Base-by-base conservation (phyloP, 192 early-diverging fungal genomes). In the Phlyctochytrium bullatum region DNA sequence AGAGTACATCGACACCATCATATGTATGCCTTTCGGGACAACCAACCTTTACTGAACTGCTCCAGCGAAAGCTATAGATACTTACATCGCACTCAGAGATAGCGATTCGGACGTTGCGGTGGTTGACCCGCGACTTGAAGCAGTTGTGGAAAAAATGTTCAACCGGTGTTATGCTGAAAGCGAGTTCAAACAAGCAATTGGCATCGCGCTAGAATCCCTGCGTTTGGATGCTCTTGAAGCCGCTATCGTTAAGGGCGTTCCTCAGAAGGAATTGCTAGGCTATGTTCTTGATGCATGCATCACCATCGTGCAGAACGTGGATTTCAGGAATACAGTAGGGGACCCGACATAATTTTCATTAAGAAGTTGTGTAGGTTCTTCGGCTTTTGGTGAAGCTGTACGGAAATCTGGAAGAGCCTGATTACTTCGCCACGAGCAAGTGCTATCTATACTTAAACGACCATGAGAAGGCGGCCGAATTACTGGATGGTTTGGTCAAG, bases 71-170 rank as follows among this genome's bases (percentile, higher is more conserved):
- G 89, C 89, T 60, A 93, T 98, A 36, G 96, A 99, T 76, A 92
- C 92, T 73, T 99, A 99, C 75, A 98, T 99, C 67, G 75, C 78
- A 31, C 78, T 92, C 59, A 82, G 93, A 69, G 71, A 83, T 6
- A 73, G 84, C 29, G 40, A 69, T 1, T 52, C 73, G 3, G 57
- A 72, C 12, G 64, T 67, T 25, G 72, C 77, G 27, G 60, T 72
- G n/a, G 83, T 98, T 47, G 94, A 97, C 61, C 77, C 83, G 17
- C 77, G 90, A 58, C 83, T 98, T 52, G 88, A 92, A 76, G 85
- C 87, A 52, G 86, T 99, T 28, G 94, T 99, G 0, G 92, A 98
- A 71, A 86, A 91, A 61, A 97, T 99, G 93, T 92, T 99, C 77
- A 79, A 89, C 54, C 87, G 94, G 31, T 98, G 95, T 81, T 91